Base-by-base conservation (phyloP, 2,329 filamentous ascomycete genomes). In the Scedosporium boydii region DNA sequence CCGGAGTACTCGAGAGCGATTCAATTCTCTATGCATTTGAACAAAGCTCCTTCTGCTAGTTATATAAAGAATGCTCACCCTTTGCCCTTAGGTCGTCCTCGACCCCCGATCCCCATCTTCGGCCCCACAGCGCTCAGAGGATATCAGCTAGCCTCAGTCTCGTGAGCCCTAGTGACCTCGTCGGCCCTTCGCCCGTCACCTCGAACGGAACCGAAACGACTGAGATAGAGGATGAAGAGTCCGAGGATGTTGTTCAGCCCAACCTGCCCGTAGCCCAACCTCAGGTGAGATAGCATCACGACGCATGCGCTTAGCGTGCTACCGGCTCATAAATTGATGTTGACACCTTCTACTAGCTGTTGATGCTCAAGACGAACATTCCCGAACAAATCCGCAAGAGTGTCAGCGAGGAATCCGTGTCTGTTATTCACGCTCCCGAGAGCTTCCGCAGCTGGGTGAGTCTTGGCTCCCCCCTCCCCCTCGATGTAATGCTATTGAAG, bases 351-450 rank as follows among this genome's bases (percentile, higher is more conserved):
- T 7, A 18, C 7, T 58, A 66, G 72, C 62, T 67, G 26, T 68
- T 60, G 62, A 79, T 82, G 76, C 73, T 86, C 16, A 78, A 76
- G 60, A 88, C 85, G 4, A 82, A 80, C 64, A 69, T 88, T 9
- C 75, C 84, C 2, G 83, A 85, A 51, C 77, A 80, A 64, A 69
- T 87, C 72, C 77, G 86, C 71, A 80, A 81, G 60, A 76, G 77
- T 61, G 82, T 82, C 26, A 87, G 86, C 65, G 91, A 96, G 67
- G 91, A 93, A 67, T 88, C 91, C 26, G 83, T 91, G 61, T 97
- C 93, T 1, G 93, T 96, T 62, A 96, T 97, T 67, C 93, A 96
- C 78, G 91, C 90, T 16, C 92, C 93, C 0, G 82, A 91, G 66
- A 90, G 88, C 65, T 97, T 95, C 74, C 83, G 85, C 62, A 84